A percentile compares a stretch with the other conserved stretches of the same genome.
Conservation (phyloP, 228 moss, liverwort and hornwort species). For the Sphagnum fallax region DNA sequence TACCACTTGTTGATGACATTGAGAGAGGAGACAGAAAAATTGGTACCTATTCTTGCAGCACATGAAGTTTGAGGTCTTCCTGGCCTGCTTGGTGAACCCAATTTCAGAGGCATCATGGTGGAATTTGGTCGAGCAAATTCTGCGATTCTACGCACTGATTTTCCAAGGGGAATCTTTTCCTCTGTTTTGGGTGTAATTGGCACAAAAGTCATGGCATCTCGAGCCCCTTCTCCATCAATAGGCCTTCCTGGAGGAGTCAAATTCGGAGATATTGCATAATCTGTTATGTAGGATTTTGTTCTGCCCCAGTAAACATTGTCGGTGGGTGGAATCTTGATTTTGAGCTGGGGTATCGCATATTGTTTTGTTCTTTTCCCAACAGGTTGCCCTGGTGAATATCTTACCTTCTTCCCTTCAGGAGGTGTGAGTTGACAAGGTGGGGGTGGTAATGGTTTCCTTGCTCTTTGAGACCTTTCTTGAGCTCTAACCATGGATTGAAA, state of each 20-base stretch:
- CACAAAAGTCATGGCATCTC: slow-evolving; percentile 8
- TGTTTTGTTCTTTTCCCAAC: neutral
- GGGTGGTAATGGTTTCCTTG: slow-evolving; percentile 1
- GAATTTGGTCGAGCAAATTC: too few species aligned
- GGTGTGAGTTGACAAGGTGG: neutral
- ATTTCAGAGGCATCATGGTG: too few species aligned
- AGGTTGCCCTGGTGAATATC: slow-evolving; percentile 3
- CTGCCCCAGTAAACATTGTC: slow-evolving; percentile 5
- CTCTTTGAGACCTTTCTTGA: neutral
- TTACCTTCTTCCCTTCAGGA: neutral
- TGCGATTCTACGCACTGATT: neutral
- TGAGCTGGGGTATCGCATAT: neutral
- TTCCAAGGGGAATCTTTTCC: slow-evolving; percentile 6
- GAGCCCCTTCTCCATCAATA: slow-evolving; percentile 5
- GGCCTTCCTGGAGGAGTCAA: slow-evolving; percentile 6
- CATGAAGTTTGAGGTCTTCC: too few species aligned
- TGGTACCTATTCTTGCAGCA: too few species aligned
- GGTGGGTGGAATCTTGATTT: neutral
- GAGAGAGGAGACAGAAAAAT: too few species aligned
- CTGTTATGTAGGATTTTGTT: slow-evolving; percentile 9
- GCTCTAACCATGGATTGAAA: neutral
- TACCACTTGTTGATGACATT: too few species aligned
- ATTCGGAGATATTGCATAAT: slow-evolving; percentile 8
- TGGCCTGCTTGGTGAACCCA: too few species aligned
- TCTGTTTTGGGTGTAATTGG: slow-evolving; percentile 3